These are phyloP conservation scores for Cyberlindnera misumaiensis DNA, from an alignment of 805 yeast genomes.

Conservation along the genomic window DNA sequence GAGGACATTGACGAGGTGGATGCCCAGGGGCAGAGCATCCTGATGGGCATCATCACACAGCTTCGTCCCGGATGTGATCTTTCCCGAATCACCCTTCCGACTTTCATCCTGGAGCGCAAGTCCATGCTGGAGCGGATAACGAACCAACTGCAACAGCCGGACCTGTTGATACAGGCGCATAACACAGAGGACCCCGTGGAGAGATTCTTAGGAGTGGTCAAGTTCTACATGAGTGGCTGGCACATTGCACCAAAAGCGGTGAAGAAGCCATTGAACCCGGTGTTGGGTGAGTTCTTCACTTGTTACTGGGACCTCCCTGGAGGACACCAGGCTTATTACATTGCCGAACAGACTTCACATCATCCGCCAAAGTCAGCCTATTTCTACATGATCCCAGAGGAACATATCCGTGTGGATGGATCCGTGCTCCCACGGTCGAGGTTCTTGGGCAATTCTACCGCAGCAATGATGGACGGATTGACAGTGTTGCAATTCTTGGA, in stretches of 20 bases:
- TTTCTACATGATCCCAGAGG: slow-evolving; percentile 79
- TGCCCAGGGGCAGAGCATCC: slow-evolving; percentile 79
- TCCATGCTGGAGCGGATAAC: slow-evolving; percentile 95
- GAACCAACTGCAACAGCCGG: slow-evolving; percentile 78
- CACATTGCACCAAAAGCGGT: slow-evolving; percentile 98
- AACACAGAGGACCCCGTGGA: slow-evolving; percentile 47
- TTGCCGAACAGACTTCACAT: slow-evolving; percentile 93
- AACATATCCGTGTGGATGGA: slow-evolving; percentile 82
- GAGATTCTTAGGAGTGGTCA: slow-evolving; percentile 67
- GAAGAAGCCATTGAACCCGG: slow-evolving; percentile 93
- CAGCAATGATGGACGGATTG: slow-evolving; percentile 93
- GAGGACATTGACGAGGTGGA: slow-evolving; percentile 92
- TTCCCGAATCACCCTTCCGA: slow-evolving; percentile 87
- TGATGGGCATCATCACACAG: slow-evolving; percentile 84
- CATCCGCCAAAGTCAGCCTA: slow-evolving; percentile 98
- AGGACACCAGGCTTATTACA: slow-evolving; percentile 66
- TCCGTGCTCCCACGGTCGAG: slow-evolving; percentile 78
- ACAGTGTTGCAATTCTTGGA: slow-evolving; percentile 67
- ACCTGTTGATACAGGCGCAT: slow-evolving; percentile 65
- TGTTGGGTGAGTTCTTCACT: slow-evolving; percentile 83
- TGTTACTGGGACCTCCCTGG: slow-evolving; percentile 90
- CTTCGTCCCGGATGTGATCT: slow-evolving; percentile 89
- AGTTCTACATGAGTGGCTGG: slow-evolving; percentile 95
- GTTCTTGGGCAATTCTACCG: slow-evolving; percentile 92
- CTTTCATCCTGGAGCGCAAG: slow-evolving; percentile 90